These are phyloP conservation scores for Abelmoschus esculentus DNA, from an alignment of 345 rosid genomes.

Conservation along the genomic window DNA sequence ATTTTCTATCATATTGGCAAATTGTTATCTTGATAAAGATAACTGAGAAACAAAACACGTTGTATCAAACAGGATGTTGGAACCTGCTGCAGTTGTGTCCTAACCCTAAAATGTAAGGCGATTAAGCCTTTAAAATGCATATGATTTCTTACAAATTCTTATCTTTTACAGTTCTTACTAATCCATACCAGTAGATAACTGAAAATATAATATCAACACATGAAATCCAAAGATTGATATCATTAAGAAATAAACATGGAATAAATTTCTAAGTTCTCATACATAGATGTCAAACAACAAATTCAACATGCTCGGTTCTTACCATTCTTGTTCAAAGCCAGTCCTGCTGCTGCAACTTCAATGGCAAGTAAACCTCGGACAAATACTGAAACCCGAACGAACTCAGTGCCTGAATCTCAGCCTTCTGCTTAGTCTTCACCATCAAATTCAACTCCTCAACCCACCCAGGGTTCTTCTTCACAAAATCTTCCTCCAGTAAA, in stretches of 20 bases:
- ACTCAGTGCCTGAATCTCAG: slow-evolving; percentile 98
- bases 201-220: neutral
- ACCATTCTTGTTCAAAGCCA: slow-evolving; percentile 47
- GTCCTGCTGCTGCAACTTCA: slow-evolving; percentile 86
- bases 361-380: slow-evolving; percentile 90
- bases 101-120: neutral
- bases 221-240: neutral
- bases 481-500: slow-evolving; percentile 90
- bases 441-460: slow-evolving; percentile 92
- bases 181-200: neutral
- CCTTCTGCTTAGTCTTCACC: slow-evolving; percentile 96
- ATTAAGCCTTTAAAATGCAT: neutral
- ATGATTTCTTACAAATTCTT: neutral
- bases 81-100: neutral
- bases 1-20: neutral
- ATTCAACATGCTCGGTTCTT: neutral
- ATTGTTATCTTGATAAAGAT: neutral
- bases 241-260: neutral
- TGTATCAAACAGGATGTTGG: no score
- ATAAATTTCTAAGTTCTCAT: slow-evolving; percentile 6
- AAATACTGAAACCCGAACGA: slow-evolving; percentile 92
- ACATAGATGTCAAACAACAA: neutral
- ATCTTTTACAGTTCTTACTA: neutral
- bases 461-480: slow-evolving; percentile 98
- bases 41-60: neutral